Conservation (phyloP, 2,329 filamentous ascomycete species). For the Calonectria leucothoes region DNA sequence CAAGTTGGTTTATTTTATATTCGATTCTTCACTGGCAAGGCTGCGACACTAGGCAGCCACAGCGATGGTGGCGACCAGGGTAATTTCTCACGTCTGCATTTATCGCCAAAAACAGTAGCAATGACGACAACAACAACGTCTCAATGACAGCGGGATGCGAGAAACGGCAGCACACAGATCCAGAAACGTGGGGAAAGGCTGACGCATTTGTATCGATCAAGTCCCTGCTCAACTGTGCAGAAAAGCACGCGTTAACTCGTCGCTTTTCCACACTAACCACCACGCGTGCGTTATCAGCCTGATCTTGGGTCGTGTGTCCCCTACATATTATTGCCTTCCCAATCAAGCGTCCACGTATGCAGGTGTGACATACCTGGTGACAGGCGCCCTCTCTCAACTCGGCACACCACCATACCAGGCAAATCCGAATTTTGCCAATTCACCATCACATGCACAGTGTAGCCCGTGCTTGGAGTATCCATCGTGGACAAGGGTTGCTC, state of each 20-base stretch:
- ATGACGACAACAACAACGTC: slow-evolving; percentile 4
- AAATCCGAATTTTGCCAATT: slow-evolving; percentile 29
- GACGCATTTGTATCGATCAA: slow-evolving; percentile 6
- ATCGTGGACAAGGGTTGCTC: slow-evolving; percentile 12
- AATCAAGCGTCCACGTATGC: slow-evolving; percentile 29
- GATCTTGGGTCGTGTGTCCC: slow-evolving; percentile 30
- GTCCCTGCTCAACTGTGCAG: background rate
- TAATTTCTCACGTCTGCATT: background rate
- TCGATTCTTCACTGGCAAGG: slow-evolving; percentile 20
- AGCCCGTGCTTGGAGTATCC: slow-evolving; percentile 4
- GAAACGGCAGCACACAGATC: background rate
- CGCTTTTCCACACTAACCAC: slow-evolving; percentile 22
- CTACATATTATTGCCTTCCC: slow-evolving; percentile 27
- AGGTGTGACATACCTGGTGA: slow-evolving; percentile 39
- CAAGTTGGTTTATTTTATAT: slow-evolving; percentile 25
- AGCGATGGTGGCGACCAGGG: background rate
- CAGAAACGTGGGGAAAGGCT: slow-evolving; percentile 14
- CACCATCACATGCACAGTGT: slow-evolving; percentile 17
- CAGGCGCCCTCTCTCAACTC: slow-evolving; percentile 24
- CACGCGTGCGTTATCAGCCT: slow-evolving; percentile 31
- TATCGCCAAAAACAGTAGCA: background rate
- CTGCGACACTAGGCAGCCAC: slow-evolving; percentile 15
- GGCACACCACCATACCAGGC: slow-evolving; percentile 22
- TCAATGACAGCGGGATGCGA: background rate
- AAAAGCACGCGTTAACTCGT: slow-evolving; percentile 31